A percentile compares a stretch with the other conserved stretches of the same genome.
phyloP scores from a whole-genome alignment of 164 flowering plant genomes.

The Pachysandra terminalis region DNA sequence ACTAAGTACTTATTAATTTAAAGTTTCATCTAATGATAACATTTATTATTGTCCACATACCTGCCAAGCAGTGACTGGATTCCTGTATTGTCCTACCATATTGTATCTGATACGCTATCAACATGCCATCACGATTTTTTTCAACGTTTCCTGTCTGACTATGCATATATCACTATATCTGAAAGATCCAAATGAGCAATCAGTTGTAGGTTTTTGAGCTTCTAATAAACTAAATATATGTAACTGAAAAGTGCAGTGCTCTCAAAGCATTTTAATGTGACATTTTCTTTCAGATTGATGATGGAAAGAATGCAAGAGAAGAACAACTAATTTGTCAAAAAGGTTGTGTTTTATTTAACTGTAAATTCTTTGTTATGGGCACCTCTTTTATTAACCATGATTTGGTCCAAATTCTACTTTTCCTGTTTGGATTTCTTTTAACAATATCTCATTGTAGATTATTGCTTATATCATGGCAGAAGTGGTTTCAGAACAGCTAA shows the following conservation, averaged over 20 bases:
- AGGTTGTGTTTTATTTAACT: conserved; percentile 24
- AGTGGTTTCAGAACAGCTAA: conserved; percentile 5
- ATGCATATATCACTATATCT: no score
- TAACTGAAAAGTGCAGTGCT: neutral
- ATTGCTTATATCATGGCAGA: conserved; percentile 5
- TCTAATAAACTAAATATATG: no score
- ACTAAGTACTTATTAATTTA: no score
- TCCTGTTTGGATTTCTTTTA: neutral
- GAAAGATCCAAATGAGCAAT: no score
- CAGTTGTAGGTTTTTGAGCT: no score
- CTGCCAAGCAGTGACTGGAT: no score
- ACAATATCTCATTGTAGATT: neutral
- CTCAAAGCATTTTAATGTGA: neutral
- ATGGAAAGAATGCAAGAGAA: conserved; percentile 16
- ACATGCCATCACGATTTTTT: no score
- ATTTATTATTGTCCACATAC: no score
- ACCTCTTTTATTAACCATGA: neutral
- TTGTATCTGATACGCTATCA: no score
- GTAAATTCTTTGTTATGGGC: neutral
- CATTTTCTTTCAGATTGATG: conserved; percentile 31
- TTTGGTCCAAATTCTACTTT: neutral
- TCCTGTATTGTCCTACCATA: no score
- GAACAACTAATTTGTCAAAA: conserved; percentile 15
- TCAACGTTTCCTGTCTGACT: no score
- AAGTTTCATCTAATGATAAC: no score